phyloP scores from a whole-genome alignment of 371 early-diverging fungal species.

The Entomophthora muscae region DNA sequence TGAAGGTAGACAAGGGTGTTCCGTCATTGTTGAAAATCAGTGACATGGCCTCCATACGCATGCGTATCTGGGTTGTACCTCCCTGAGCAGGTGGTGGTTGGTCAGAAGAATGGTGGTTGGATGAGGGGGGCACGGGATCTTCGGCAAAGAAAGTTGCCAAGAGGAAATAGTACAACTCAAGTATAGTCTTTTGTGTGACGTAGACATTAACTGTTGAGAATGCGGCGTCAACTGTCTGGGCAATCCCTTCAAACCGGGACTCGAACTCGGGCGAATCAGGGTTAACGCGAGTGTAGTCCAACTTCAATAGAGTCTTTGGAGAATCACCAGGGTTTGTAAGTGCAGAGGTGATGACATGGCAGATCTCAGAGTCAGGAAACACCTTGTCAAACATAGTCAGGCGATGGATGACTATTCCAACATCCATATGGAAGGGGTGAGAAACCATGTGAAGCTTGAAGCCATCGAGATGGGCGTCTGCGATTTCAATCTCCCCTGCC shows the following conservation, averaged over 20 bases:
- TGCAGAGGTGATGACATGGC: slow-evolving; percentile 46
- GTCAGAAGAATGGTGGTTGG: slow-evolving; percentile 12
- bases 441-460: slow-evolving; percentile 47
- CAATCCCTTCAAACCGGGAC: slow-evolving; percentile 51
- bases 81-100: slow-evolving; percentile 6
- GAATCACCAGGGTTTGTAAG: slow-evolving; percentile 14
- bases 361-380: slow-evolving; percentile 31
- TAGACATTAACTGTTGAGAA: slow-evolving; percentile 69
- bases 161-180: slow-evolving; percentile 70
- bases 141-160: slow-evolving; percentile 49
- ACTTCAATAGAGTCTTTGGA: slow-evolving; percentile 41
- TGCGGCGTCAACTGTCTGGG: slow-evolving; percentile 64
- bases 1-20: slow-evolving; percentile 50
- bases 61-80: neutral
- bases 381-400: slow-evolving; percentile 61
- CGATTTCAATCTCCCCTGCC: slow-evolving; percentile 32
- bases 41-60: slow-evolving; percentile 42
- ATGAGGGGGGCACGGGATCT: neutral
- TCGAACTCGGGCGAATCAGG: slow-evolving; percentile 56
- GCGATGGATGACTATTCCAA: slow-evolving; percentile 48
- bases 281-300: slow-evolving; percentile 56
- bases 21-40: slow-evolving; percentile 77
- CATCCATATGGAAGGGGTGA: slow-evolving; percentile 53
- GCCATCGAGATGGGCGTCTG: slow-evolving; percentile 48
- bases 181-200: slow-evolving; percentile 66